phyloP scores from a whole-genome alignment of 2,329 filamentous ascomycete genomes.

The Talaromyces sp. region DNA sequence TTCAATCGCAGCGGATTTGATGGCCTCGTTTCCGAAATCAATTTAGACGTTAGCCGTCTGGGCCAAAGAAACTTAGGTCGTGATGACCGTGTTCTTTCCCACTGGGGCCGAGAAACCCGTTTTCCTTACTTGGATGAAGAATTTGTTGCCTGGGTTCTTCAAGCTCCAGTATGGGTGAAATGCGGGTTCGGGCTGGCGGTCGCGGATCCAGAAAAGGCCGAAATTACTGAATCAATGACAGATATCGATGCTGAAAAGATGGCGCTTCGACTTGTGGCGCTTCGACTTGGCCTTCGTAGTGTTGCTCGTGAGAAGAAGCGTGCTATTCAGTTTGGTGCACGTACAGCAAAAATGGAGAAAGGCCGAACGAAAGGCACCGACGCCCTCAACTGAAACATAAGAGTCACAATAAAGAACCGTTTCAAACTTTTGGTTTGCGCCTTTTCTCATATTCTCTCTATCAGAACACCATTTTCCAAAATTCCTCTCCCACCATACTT shows the following conservation, averaged over 20 bases:
- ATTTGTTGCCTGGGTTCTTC: slow-evolving; percentile 79
- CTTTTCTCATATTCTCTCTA: not conserved
- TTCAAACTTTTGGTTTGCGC: not conserved
- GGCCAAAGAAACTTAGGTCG: slow-evolving; percentile 93
- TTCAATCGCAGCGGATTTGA: slow-evolving; percentile 69
- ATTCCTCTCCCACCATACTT: not conserved
- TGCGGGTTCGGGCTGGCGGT: slow-evolving; percentile 73
- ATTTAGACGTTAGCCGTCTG: slow-evolving; percentile 80
- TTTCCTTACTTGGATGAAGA: slow-evolving; percentile 91
- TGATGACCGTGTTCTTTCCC: slow-evolving; percentile 86
- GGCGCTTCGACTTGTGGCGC: slow-evolving; percentile 74
- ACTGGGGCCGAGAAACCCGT: slow-evolving; percentile 85
- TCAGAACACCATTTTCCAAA: not conserved
- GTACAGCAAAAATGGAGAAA: slow-evolving; percentile 79
- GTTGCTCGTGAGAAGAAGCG: slow-evolving; percentile 90
- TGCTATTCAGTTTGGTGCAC: slow-evolving; percentile 82
- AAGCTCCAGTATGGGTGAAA: slow-evolving; percentile 76
- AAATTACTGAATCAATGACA: slow-evolving; percentile 18
- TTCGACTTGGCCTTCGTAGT: slow-evolving; percentile 68
- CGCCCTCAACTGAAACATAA: slow-evolving; percentile 37
- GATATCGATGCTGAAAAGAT: slow-evolving; percentile 71
- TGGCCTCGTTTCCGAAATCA: slow-evolving; percentile 78
- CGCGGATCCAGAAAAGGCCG: slow-evolving; percentile 14
- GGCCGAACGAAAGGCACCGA: slow-evolving; percentile 69
- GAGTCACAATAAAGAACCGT: not conserved